phyloP scores from a whole-genome alignment of 1,284 basidiomycete genomes.

The Ganoderma resinaceum region DNA sequence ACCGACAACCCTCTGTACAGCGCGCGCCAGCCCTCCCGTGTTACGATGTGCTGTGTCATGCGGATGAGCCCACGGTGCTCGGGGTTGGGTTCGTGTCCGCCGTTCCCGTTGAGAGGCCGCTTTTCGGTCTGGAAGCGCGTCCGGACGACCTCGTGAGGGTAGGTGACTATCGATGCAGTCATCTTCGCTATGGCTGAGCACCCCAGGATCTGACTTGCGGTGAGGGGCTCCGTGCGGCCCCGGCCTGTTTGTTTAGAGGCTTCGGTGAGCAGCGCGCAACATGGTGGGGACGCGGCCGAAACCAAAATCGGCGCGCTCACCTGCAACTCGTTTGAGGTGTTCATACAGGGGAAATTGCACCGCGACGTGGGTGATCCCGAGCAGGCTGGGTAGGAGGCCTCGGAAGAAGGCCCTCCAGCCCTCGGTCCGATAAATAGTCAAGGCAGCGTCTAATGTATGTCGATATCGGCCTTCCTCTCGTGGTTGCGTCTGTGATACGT shows the following conservation, averaged over 20 bases:
- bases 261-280: neutral
- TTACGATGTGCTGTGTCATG: slow-evolving; percentile 76
- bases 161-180: slow-evolving; percentile 92
- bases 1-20: slow-evolving; percentile 92
- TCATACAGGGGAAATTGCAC: slow-evolving; percentile 98
- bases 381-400: slow-evolving; percentile 86
- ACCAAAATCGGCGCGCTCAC: slow-evolving; percentile 57
- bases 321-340: slow-evolving; percentile 82
- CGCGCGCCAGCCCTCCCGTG: slow-evolving; percentile 85
- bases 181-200: slow-evolving; percentile 93
- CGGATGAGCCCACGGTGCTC: slow-evolving; percentile 70
- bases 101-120: slow-evolving; percentile 49
- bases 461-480: slow-evolving; percentile 78
- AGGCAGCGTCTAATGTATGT: slow-evolving; percentile 87
- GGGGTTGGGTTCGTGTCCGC: slow-evolving; percentile 35
- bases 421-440: slow-evolving; percentile 87
- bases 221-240: slow-evolving; percentile 63
- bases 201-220: slow-evolving; percentile 76
- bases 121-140: slow-evolving; percentile 90
- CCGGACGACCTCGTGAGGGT: slow-evolving; percentile 95
- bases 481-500: slow-evolving; percentile 72
- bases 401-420: slow-evolving; percentile 90
- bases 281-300: neutral
- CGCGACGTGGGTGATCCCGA: slow-evolving; percentile 92
- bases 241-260: slow-evolving; percentile 48